Conservation (phyloP, 805 yeast genomes). For the Torulaspora indica region DNA sequence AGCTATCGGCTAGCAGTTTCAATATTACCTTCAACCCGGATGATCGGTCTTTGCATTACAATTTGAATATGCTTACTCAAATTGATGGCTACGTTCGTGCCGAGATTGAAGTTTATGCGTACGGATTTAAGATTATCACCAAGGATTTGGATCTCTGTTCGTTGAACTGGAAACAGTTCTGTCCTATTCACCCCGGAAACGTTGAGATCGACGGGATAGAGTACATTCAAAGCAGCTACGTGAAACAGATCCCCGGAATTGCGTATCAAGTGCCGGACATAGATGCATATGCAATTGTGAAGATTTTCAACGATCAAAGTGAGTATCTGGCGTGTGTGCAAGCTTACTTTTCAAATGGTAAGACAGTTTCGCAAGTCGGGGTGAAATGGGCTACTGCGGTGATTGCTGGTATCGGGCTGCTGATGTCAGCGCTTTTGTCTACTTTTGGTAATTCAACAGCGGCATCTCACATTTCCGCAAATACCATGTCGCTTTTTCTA, state of each 20-base stretch:
- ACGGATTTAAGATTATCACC: slow-evolving; percentile 69
- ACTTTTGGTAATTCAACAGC: slow-evolving; percentile 84
- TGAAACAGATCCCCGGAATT: slow-evolving; percentile 66
- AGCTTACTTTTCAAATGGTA: slow-evolving; percentile 69
- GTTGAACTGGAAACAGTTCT: slow-evolving; percentile 73
- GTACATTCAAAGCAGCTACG: slow-evolving; percentile 49
- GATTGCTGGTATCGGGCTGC: slow-evolving; percentile 79
- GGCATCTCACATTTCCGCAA: slow-evolving; percentile 84
- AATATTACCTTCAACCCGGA: slow-evolving; percentile 74
- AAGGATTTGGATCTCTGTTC: slow-evolving; percentile 58
- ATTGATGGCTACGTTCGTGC: slow-evolving; percentile 65
- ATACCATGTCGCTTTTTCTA: slow-evolving; percentile 73
- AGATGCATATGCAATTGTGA: slow-evolving; percentile 68
- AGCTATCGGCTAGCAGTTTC: slow-evolving; percentile 66
- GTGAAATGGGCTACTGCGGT: slow-evolving; percentile 94
- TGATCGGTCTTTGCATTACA: slow-evolving; percentile 59
- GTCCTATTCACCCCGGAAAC: slow-evolving; percentile 81
- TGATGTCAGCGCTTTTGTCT: slow-evolving; percentile 76
- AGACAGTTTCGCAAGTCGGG: slow-evolving; percentile 72
- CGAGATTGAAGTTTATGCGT: slow-evolving; percentile 70
- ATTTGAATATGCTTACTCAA: slow-evolving; percentile 63
- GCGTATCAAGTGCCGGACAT: slow-evolving; percentile 84
- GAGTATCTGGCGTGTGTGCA: slow-evolving; percentile 66
- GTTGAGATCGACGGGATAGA: slow-evolving; percentile 70
- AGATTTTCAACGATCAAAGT: slow-evolving; percentile 41